phyloP scores from a whole-genome alignment of 306 rosid species.

The Trifolium dubium region DNA sequence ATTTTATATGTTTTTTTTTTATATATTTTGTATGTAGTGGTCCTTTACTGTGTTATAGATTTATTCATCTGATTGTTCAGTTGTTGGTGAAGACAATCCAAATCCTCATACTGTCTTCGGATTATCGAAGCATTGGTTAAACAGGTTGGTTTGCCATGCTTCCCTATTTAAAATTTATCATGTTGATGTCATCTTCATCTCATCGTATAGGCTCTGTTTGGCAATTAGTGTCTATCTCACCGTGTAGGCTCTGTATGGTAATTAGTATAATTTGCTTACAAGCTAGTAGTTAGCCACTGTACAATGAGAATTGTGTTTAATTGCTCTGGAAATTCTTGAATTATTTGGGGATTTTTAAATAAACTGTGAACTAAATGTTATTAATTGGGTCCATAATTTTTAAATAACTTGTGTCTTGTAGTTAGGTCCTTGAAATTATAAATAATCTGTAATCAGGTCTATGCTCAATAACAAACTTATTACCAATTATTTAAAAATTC shows the following conservation, averaged over 20 bases:
- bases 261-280: background rate
- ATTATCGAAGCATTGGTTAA: constrained; percentile 74
- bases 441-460: background rate
- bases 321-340: background rate
- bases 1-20: constrained; percentile 7
- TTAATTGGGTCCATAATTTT: background rate
- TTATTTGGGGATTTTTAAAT: background rate
- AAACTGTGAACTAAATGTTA: background rate
- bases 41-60: constrained; percentile 70
- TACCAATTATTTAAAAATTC: background rate
- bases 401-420: too few species aligned
- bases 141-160: constrained; percentile 57
- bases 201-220: background rate
- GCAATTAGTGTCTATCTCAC: background rate
- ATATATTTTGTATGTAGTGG: constrained; percentile 16
- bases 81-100: constrained; percentile 61
- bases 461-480: background rate
- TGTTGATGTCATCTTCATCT: constrained; percentile 35
- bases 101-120: constrained; percentile 65
- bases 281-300: background rate
- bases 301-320: background rate
- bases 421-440: background rate
- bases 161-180: constrained; percentile 28
- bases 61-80: constrained; percentile 65
- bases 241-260: background rate